Percentiles rank a stretch among this genome's conserved stretches.
phyloP scores from a whole-genome alignment of 1,139 yeast species.

The Kluyveromyces sp. region DNA sequence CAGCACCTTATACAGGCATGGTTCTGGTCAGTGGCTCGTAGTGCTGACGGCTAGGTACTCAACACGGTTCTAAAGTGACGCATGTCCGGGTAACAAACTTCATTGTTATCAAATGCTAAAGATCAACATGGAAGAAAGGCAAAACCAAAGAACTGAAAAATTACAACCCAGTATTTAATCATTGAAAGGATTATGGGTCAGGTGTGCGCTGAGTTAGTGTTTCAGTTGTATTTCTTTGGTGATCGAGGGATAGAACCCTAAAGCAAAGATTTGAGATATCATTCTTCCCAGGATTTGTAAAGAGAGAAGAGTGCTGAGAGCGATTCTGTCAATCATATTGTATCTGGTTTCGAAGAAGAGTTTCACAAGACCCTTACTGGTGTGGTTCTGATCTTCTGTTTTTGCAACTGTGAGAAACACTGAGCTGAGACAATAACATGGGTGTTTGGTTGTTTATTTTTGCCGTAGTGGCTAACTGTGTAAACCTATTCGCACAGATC shows the following conservation, averaged over 20 bases:
- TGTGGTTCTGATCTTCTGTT: background rate
- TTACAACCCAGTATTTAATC: background rate
- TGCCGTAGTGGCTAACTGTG: slow-evolving; percentile 81
- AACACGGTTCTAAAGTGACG: background rate
- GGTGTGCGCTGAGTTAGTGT: background rate
- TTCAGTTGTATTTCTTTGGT: background rate
- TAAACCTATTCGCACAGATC: slow-evolving; percentile 82
- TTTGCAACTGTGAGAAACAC: no score
- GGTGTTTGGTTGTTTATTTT: slow-evolving; percentile 59
- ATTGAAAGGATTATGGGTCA: background rate
- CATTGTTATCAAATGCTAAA: background rate
- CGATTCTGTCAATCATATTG: no score
- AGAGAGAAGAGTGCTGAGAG: no score
- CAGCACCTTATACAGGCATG: no score
- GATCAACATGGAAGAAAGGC: background rate
- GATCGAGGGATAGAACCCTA: background rate
- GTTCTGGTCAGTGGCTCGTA: no score
- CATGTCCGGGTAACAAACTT: background rate
- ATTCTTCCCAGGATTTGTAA: no score
- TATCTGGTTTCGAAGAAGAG: no score
- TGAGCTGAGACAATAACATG: slow-evolving; percentile 11
- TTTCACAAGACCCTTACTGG: background rate
- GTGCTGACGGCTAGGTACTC: background rate
- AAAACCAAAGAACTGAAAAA: background rate
- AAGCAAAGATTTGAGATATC: no score